Conservation (phyloP, 2,329 filamentous ascomycete species). For the Aspergillus fumigatiaffinis region DNA sequence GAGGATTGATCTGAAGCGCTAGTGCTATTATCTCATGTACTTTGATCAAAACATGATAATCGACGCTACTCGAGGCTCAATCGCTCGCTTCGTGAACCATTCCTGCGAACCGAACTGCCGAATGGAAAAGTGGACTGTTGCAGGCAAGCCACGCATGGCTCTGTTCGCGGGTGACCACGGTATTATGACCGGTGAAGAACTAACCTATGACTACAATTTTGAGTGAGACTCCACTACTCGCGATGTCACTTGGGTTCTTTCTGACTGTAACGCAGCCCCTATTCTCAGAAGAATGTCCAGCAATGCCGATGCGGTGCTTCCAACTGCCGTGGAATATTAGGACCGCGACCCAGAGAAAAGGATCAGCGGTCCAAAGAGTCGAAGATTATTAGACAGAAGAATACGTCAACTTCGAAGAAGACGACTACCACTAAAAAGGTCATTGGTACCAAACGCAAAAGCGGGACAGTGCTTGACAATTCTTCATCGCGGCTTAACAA, state of each 20-base stretch:
- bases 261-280: constrained; percentile 40
- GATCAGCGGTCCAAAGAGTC: constrained; percentile 30
- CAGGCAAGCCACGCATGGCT: constrained; percentile 90
- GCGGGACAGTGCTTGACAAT: constrained; percentile 21
- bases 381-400: constrained; percentile 22
- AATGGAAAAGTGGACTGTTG: constrained; percentile 98
- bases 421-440: constrained; percentile 11
- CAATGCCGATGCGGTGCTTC: constrained; percentile 59
- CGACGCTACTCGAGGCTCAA: constrained; percentile 90
- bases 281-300: constrained; percentile 61
- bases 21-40: constrained; percentile 98
- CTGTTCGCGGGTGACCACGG: constrained; percentile 87
- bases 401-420: constrained; percentile 17
- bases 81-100: constrained; percentile 97
- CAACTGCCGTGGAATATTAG: constrained; percentile 60
- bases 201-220: constrained; percentile 89
- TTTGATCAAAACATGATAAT: constrained; percentile 99
- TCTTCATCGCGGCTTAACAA: constrained; percentile 29
- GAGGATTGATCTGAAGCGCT: constrained; percentile 12
- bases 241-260: not conserved
- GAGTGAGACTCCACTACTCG: constrained; percentile 45
- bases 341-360: constrained; percentile 52
- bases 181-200: constrained; percentile 90
- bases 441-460: constrained; percentile 33
- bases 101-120: constrained; percentile 94